Evolutionary conservation across 2,329 filamentous ascomycete species (phyloP).

Genomic region (Aspergillus melleus): DNA sequence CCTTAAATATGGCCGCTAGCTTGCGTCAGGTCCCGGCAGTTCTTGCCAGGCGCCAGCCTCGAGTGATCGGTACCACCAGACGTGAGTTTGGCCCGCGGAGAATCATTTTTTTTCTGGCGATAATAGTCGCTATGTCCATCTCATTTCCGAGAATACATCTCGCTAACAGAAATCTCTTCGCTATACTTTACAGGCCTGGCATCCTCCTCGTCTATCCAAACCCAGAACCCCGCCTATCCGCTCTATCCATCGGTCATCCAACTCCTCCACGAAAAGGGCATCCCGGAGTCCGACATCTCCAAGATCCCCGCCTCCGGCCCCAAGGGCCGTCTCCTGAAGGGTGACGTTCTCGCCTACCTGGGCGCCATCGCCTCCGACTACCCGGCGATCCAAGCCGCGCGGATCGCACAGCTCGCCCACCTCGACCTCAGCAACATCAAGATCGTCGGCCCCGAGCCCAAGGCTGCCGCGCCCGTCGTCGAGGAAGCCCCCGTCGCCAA

Average conservation of each 20-base stretch:
- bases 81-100: conserved; percentile 32
- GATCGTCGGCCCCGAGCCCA: conserved; percentile 54
- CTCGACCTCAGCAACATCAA: conserved; percentile 97
- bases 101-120: background rate
- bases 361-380: conserved; percentile 73
- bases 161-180: conserved; percentile 7
- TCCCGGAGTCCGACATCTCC: conserved; percentile 72
- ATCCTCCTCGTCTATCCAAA: conserved; percentile 34
- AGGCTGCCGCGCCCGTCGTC: conserved; percentile 36
- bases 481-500: conserved; percentile 26
- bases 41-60: conserved; percentile 37
- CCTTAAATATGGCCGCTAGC: conserved; percentile 34
- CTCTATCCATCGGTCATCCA: conserved; percentile 76
- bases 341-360: conserved; percentile 87
- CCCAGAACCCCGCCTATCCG: conserved; percentile 48
- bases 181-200: conserved; percentile 29
- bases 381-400: conserved; percentile 68
- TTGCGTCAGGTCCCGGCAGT: conserved; percentile 35
- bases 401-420: conserved; percentile 73
- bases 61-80: conserved; percentile 28
- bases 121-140: background rate
- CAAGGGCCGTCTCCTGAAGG: conserved; percentile 85
- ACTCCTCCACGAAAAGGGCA: conserved; percentile 74
- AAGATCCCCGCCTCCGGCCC: conserved; percentile 88
- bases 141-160: background rate